phyloP scores from a whole-genome alignment of 305 asterid genomes.

The Fraxinus sp. region DNA sequence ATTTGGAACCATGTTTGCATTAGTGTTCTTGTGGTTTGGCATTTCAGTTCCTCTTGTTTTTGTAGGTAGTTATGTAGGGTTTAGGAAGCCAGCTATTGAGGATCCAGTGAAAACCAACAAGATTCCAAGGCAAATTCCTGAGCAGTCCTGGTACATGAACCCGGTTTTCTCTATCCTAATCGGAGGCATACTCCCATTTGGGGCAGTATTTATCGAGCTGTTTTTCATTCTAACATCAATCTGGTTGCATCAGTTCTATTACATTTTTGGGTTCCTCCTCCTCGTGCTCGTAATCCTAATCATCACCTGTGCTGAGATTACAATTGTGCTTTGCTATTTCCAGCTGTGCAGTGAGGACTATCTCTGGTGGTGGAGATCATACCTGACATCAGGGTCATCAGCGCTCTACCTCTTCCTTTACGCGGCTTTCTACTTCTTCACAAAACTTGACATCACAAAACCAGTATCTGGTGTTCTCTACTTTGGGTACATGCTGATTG shows the following conservation, averaged over 20 bases:
- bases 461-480: constrained; percentile 17
- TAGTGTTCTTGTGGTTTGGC: constrained; percentile 22
- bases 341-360: constrained; percentile 23
- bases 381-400: constrained; percentile 18
- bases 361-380: constrained; percentile 23
- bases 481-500: constrained; percentile 22
- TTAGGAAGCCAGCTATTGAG: constrained; percentile 19
- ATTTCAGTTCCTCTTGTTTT: constrained; percentile 18
- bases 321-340: constrained; percentile 18
- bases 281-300: constrained; percentile 15
- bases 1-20: constrained; percentile 19
- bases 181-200: constrained; percentile 19
- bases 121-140: constrained; percentile 18
- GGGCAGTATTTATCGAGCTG: constrained; percentile 16
- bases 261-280: constrained; percentile 18
- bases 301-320: constrained; percentile 18
- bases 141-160: constrained; percentile 20
- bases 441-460: constrained; percentile 16
- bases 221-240: constrained; percentile 17
- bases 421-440: constrained; percentile 16
- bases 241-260: constrained; percentile 22
- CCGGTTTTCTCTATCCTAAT: constrained; percentile 12
- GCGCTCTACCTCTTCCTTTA: constrained; percentile 20
- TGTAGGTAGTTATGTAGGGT: constrained; percentile 15
- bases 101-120: constrained; percentile 20